Evolutionary conservation across 805 yeast genomes (phyloP), one percentile per base, ranked within the genome.

Genomic region (Candida quercuum): DNA sequence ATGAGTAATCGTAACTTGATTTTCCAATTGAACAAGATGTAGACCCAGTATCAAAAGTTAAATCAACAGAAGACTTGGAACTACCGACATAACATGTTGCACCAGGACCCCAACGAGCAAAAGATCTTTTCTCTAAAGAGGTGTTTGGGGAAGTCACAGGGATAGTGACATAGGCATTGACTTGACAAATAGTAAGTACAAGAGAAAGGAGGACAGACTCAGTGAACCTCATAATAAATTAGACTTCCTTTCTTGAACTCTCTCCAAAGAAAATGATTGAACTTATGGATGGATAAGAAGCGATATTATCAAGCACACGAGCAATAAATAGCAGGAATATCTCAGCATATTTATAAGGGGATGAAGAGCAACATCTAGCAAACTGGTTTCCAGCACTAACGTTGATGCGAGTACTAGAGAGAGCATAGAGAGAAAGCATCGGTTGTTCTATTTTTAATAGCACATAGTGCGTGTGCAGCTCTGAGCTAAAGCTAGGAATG

Each of bases 61-160:
- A 34, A 35, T 36, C 35, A 27, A 42, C 42, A 9, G 40, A 9
- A n/a, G 18, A n/a, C 31, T 39, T 36, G 13, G 27, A 22, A 9
- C 38, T 32, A 26, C 46, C 46, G 11, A 42, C 17, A 28, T 39
- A 42, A 39, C 37, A 36, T 13, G 35, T 24, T 5, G 40, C 37
- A 5, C 43, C 46, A 19, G 22, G 35, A 24, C 15, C 26, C 26
- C 6, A 21, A 14, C 27, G 13, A 7, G 27, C 10, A n/a, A 32
- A 29, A 16, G 27, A 22, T 30, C 45, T 36, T 38, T 42, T 38
- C 15, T 22, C 24, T 12, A 28, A 18, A 18, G 37, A 31, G 16
- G 31, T 3, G 16, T 18, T 29, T 14, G 31, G 30, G 33, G 29
- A 14, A 10, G 29, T 6, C 6, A 39, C 40, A 14, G 40, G 30